Percentiles rank a stretch among this genome's conserved stretches.
Evolutionary conservation across 805 yeast genomes (phyloP).

Genomic region (Spencermartinsiella europaea): DNA sequence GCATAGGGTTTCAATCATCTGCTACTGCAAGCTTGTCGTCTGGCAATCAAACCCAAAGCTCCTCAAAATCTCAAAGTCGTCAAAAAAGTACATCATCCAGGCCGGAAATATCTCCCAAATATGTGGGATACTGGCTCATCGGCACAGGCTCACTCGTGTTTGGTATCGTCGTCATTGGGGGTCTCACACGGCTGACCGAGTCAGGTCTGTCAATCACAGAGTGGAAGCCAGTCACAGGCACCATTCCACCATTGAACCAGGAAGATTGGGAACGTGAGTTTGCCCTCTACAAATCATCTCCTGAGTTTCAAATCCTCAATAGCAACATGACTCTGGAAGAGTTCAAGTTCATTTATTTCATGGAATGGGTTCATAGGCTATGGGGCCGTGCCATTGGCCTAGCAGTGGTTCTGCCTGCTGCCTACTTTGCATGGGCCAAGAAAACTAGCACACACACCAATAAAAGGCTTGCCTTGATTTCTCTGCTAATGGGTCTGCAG

Average conservation of each 20-base stretch:
- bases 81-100: too few species aligned
- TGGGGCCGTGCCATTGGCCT: constrained; percentile 90
- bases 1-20: too few species aligned
- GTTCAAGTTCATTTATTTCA: constrained; percentile 86
- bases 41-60: too few species aligned
- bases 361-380: constrained; percentile 97
- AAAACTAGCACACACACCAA: constrained; percentile 65
- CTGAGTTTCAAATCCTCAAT: constrained; percentile 86
- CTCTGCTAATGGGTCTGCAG: constrained; percentile 80
- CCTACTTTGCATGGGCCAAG: constrained; percentile 66
- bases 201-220: constrained; percentile 95
- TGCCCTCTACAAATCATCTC: constrained; percentile 71
- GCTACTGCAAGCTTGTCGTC: too few species aligned
- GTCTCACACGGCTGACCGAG: constrained; percentile 90
- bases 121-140: constrained; percentile 81
- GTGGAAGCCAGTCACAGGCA: constrained; percentile 97
- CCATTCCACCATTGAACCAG: constrained; percentile 80
- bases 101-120: constrained; percentile 44
- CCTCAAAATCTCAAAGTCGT: too few species aligned
- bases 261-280: constrained; percentile 86
- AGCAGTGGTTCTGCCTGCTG: constrained; percentile 76
- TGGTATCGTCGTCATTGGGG: constrained; percentile 95
- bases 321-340: constrained; percentile 87
- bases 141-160: constrained; percentile 86
- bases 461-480: constrained; percentile 61